phyloP scores from a whole-genome alignment of 164 flowering plant genomes.

The Tetrastigma voinierianum region DNA sequence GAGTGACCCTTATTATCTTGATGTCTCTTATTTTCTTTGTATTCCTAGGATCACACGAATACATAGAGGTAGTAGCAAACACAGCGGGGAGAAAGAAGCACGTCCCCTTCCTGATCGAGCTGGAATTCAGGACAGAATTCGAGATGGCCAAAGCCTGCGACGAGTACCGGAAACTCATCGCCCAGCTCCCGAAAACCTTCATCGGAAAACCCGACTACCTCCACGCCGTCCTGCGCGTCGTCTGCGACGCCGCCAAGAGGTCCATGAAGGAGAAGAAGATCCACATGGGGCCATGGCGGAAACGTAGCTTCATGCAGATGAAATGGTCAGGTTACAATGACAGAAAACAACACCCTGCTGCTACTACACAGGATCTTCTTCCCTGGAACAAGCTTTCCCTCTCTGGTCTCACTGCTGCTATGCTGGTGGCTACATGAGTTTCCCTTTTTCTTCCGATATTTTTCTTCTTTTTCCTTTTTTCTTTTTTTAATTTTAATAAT shows the following conservation, averaged over 20 bases:
- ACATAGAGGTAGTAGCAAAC: conserved; percentile 31
- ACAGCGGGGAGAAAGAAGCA: conserved; percentile 24
- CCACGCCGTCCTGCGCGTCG: conserved; percentile 24
- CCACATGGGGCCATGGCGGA: conserved; percentile 58
- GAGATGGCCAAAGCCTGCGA: conserved; percentile 38
- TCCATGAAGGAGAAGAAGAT: conserved; percentile 44
- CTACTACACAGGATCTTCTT: conserved; percentile 1
- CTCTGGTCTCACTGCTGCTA: neutral
- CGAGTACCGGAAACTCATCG: conserved; percentile 27
- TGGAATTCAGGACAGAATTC: conserved; percentile 41
- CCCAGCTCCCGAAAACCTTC: conserved; percentile 30
- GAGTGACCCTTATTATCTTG: too few species aligned
- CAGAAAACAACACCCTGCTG: too few species aligned
- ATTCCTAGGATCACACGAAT: conserved; percentile 38
- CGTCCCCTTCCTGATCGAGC: conserved; percentile 29
- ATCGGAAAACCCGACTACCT: conserved; percentile 42
- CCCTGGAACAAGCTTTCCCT: neutral
- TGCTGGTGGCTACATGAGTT: conserved; percentile 7
- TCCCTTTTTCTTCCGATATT: too few species aligned
- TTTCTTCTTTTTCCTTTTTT: too few species aligned
- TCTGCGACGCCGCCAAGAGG: conserved; percentile 44
- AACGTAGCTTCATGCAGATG: conserved; percentile 46
- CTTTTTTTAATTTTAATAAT: too few species aligned
- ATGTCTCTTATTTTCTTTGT: too few species aligned
- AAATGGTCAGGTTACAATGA: conserved; percentile 35